Evolutionary conservation across 257 asterid genomes (phyloP).

Genomic region (Rehmannia glutinosa): DNA sequence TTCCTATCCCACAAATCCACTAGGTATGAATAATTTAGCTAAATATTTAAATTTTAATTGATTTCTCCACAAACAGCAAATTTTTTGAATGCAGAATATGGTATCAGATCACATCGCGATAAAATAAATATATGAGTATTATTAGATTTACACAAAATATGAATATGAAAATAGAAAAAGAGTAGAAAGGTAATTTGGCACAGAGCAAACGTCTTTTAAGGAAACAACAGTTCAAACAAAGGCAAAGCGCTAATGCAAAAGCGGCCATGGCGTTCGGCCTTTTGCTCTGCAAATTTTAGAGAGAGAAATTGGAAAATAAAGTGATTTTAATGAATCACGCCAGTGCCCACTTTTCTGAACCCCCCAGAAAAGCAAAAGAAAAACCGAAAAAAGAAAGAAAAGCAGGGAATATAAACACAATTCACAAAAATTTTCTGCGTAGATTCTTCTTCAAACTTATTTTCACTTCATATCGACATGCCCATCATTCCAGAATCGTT

Average conservation of each 20-base stretch:
- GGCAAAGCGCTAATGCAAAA: conserved; percentile 15
- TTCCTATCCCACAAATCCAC: no score
- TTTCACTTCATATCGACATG: conserved; percentile 23
- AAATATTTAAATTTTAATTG: no score
- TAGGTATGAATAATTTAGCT: no score
- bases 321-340: conserved; percentile 40
- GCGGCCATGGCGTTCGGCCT: conserved; percentile 34
- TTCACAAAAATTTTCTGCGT: conserved; percentile 27
- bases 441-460: conserved; percentile 35
- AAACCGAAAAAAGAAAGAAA: conserved; percentile 17
- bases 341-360: conserved; percentile 34
- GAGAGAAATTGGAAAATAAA: conserved; percentile 25
- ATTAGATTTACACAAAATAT: no score
- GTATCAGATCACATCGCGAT: background rate
- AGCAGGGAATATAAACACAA: conserved; percentile 22
- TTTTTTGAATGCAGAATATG: background rate
- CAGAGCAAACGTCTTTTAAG: no score
- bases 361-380: conserved; percentile 35
- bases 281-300: conserved; percentile 20
- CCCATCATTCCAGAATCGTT: conserved; percentile 18
- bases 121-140: background rate
- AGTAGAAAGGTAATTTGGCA: conserved; percentile 11
- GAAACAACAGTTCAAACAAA: conserved; percentile 20
- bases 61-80: no score
- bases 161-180: background rate